Evolutionary conservation across 257 asterid species (phyloP).

Genomic region (Solanum peruvianum): DNA sequence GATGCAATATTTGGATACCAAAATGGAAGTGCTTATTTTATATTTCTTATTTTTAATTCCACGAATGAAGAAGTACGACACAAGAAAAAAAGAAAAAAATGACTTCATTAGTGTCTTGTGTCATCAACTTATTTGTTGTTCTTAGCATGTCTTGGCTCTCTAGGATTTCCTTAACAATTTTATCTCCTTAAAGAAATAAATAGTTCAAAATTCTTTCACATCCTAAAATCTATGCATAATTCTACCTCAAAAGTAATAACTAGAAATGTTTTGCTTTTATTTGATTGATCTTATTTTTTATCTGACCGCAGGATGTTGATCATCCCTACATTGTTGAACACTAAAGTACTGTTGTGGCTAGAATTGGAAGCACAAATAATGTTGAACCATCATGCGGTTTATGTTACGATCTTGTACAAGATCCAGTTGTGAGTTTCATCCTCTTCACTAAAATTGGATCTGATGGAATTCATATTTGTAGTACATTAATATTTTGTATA

Average conservation of each 20-base stretch:
- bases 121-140: background rate
- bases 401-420: constrained; percentile 67
- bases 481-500: background rate
- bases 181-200: background rate
- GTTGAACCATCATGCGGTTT: constrained; percentile 41
- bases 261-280: background rate
- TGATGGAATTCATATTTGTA: background rate
- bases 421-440: constrained; percentile 47
- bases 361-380: constrained; percentile 32
- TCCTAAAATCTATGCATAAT: background rate
- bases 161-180: background rate
- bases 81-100: background rate
- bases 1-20: background rate
- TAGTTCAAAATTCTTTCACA: background rate
- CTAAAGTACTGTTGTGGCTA: constrained; percentile 47
- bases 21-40: background rate
- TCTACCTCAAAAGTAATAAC: background rate
- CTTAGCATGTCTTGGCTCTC: background rate
- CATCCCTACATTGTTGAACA: constrained; percentile 93
- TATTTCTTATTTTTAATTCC: background rate
- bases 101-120: background rate
- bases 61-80: background rate
- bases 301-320: constrained; percentile 60
- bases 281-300: background rate
- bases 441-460: background rate